These are phyloP conservation scores for Ajuga chamaepitys DNA, from an alignment of 257 asterid species.

Conservation along the genomic window DNA sequence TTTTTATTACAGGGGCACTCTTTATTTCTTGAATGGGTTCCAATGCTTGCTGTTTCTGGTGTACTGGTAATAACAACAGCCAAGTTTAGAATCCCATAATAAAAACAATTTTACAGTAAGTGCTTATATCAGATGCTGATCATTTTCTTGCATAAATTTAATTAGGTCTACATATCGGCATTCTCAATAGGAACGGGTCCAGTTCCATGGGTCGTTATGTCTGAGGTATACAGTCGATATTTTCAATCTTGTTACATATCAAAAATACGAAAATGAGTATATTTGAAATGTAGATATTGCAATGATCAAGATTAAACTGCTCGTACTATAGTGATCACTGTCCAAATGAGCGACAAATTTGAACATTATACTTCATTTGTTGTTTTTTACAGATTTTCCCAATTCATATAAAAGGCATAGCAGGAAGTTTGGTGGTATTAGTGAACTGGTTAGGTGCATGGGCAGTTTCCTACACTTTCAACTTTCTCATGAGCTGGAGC, in stretches of 20 bases:
- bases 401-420: conserved; percentile 63
- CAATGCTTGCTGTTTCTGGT: conserved; percentile 62
- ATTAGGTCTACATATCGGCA: conserved; percentile 60
- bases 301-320: not conserved
- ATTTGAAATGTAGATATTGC: not conserved
- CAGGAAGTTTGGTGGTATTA: conserved; percentile 73
- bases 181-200: conserved; percentile 85
- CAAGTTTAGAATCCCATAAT: not conserved
- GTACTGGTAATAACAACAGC: conserved; percentile 40
- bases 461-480: conserved; percentile 76
- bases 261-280: not conserved
- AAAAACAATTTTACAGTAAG: not conserved
- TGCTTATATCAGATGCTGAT: not conserved
- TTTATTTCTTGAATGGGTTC: conserved; percentile 36
- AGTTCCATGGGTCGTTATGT: conserved; percentile 92
- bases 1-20: conserved; percentile 44
- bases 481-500: conserved; percentile 75
- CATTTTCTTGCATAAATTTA: not conserved
- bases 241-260: not conserved
- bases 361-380: not conserved
- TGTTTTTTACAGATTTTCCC: conserved; percentile 57
- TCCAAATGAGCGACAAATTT: not conserved
- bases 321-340: not conserved
- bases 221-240: conserved; percentile 47
- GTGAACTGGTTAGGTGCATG: conserved; percentile 90